A percentile compares a stretch with the other conserved stretches of the same genome.
These are phyloP conservation scores for Thymus mandschuricus DNA, from an alignment of 257 asterid genomes.

Conservation along the genomic window DNA sequence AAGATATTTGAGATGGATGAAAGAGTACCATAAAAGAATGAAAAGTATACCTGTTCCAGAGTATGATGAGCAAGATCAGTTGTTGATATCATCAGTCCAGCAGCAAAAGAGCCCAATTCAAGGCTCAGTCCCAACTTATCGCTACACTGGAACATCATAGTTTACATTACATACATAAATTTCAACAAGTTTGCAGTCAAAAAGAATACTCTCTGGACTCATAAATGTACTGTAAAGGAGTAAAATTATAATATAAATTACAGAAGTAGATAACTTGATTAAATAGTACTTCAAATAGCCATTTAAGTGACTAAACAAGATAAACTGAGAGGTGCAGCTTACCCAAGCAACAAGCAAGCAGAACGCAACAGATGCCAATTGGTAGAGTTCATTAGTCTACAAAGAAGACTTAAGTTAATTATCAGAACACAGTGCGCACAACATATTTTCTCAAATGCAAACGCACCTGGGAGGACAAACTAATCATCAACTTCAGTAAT, in stretches of 20 bases:
- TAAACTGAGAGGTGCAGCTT: constrained; percentile 45
- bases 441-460: constrained; percentile 33
- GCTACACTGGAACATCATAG: constrained; percentile 68
- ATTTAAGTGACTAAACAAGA: constrained; percentile 20
- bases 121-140: constrained; percentile 86
- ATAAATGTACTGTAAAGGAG: constrained; percentile 9
- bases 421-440: constrained; percentile 27
- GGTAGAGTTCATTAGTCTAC: constrained; percentile 92
- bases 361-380: constrained; percentile 82
- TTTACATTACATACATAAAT: constrained; percentile 11
- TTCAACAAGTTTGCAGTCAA: constrained; percentile 13
- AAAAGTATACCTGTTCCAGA: constrained; percentile 69
- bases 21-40: constrained; percentile 12
- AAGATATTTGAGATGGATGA: constrained; percentile 12
- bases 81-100: constrained; percentile 92
- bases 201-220: constrained; percentile 10
- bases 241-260: not conserved
- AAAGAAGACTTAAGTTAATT: constrained; percentile 40
- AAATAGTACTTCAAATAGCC: constrained; percentile 14
- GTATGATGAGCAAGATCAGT: constrained; percentile 84
- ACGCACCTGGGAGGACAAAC: constrained; percentile 79
- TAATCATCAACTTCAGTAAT: constrained; percentile 81
- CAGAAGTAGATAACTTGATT: constrained; percentile 27
- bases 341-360: constrained; percentile 94
- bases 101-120: constrained; percentile 92